A percentile compares a stretch with the other conserved stretches of the same genome.
These are phyloP conservation scores for Plasmopara muralis DNA, from an alignment of 352 stramenopile species.

Conservation along the genomic window DNA sequence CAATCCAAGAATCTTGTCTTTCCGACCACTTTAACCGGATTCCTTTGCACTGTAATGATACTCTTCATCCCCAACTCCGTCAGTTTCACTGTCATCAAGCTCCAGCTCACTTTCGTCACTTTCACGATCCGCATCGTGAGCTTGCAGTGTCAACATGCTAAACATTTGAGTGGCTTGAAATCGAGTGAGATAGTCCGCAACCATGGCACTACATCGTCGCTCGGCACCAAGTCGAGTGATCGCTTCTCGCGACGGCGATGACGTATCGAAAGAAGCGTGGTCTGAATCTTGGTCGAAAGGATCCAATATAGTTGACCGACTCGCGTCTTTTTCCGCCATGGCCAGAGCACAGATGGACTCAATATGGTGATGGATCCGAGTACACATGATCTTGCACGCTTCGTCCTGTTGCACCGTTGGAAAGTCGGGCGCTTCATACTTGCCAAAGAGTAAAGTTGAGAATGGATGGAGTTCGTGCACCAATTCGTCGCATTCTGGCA, in stretches of 20 bases:
- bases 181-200: constrained; percentile 49
- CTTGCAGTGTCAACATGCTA: constrained; percentile 52
- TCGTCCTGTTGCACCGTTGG: constrained; percentile 63
- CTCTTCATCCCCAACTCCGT: constrained; percentile 23
- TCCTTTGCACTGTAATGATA: constrained; percentile 9
- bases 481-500: constrained; percentile 63
- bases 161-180: constrained; percentile 84
- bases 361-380: constrained; percentile 54
- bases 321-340: constrained; percentile 23
- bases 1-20: neutral
- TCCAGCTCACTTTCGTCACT: constrained; percentile 21
- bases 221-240: constrained; percentile 15
- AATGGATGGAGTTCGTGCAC: constrained; percentile 58
- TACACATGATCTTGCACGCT: constrained; percentile 63
- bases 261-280: constrained; percentile 1
- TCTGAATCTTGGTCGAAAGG: constrained; percentile 12
- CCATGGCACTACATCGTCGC: constrained; percentile 40
- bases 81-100: constrained; percentile 22
- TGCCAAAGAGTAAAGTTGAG: constrained; percentile 52
- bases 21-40: neutral
- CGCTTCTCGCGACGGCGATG: constrained; percentile 8
- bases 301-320: constrained; percentile 11
- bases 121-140: constrained; percentile 28
- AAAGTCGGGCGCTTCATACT: constrained; percentile 45
- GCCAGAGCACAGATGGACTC: constrained; percentile 51